Base-by-base conservation (phyloP, 2,329 filamentous ascomycete genomes). In the Akanthomyces lecanii region DNA sequence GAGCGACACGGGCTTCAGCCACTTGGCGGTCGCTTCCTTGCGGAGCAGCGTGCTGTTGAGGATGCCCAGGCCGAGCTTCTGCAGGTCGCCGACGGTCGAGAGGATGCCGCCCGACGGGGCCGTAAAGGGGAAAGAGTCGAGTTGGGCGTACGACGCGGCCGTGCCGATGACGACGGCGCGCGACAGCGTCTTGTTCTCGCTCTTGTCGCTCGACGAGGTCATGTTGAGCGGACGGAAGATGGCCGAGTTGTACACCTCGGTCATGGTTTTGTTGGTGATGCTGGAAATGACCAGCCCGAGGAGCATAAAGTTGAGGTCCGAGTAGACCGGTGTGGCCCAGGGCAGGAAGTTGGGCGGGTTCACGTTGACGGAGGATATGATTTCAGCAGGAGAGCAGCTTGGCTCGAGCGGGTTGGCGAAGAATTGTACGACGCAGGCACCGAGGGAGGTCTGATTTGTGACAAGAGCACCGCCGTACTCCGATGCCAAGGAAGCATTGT, bases 1-100 rank as follows among this genome's bases (percentile, higher is more conserved):
- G 61, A 74, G 74, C 0, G 74, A 67, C 28, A 72, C 71, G 0
- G 77, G 77, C 57, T 78, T 78, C 66, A 78, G 72, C 77, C 77
- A 78, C 23, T 70, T 71, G 45, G 28, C 33, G 2, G 56, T 59
- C 8, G 56, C 44, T 16, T 40, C 47, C 16, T 5, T 6, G 5
- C 23, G 1, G 2, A 59, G 45, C 18, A 62, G 60, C 44, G 60
- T 62, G 40, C 30, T 54, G 44, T 62, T 62, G 21, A 62, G 30
- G n/a, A 62, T 62, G 18, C 40, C 51, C 30, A 56, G 28, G 21
- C 60, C 60, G 16, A 62, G 60, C 30, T 48, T 48, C 10, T 44
- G 60, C 12, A 62, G 51, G 44, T 62, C 60, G 44, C 42, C n/a
- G 14, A 62, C 18, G 16, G 51, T 62, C 11, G 51, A 55, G 28